Conservation (phyloP, 768 basidiomycete species). For the Lanmaoa pseudosensibilis region DNA sequence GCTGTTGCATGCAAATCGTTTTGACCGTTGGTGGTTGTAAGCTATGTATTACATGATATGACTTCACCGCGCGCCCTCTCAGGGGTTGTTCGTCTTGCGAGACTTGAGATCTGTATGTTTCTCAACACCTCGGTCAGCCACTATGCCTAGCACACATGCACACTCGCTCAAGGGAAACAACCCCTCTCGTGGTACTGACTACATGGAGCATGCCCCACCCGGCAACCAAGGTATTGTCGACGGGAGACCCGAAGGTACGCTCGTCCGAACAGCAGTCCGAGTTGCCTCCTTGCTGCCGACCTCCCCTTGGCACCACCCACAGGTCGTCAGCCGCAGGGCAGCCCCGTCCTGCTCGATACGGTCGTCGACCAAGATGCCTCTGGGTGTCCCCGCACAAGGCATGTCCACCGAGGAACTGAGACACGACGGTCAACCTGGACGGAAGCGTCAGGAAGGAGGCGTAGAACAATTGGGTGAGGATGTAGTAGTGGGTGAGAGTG, state of each 20-base stretch:
- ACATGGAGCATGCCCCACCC: slow-evolving; percentile 9
- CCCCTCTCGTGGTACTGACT: slow-evolving; percentile 14
- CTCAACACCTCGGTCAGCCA: not conserved
- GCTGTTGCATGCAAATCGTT: not conserved
- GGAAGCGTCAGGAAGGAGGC: slow-evolving; percentile 28
- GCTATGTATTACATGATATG: slow-evolving; percentile 9
- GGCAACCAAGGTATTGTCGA: slow-evolving; percentile 23
- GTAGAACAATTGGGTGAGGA: slow-evolving; percentile 17
- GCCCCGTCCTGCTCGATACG: slow-evolving; percentile 26
- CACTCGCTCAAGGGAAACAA: slow-evolving; percentile 24
- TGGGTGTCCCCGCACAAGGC: slow-evolving; percentile 32
- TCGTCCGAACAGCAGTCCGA: not conserved
- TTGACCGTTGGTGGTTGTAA: too few relatives aligned
- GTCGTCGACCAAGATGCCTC: slow-evolving; percentile 35
- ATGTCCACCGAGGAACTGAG: slow-evolving; percentile 37
- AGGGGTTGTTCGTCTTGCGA: not conserved
- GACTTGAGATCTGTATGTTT: too few relatives aligned
- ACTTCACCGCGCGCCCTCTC: slow-evolving; percentile 7
- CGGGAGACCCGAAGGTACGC: slow-evolving; percentile 18
- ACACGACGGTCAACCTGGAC: slow-evolving; percentile 35
- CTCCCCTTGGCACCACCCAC: not conserved
- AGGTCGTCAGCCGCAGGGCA: slow-evolving; percentile 18
- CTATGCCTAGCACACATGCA: slow-evolving; percentile 14
- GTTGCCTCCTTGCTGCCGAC: not conserved
- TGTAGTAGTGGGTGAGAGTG: not conserved